Evolutionary conservation across 169 alveolate species (phyloP).

Genomic region (Sarcocystis neurona): DNA sequence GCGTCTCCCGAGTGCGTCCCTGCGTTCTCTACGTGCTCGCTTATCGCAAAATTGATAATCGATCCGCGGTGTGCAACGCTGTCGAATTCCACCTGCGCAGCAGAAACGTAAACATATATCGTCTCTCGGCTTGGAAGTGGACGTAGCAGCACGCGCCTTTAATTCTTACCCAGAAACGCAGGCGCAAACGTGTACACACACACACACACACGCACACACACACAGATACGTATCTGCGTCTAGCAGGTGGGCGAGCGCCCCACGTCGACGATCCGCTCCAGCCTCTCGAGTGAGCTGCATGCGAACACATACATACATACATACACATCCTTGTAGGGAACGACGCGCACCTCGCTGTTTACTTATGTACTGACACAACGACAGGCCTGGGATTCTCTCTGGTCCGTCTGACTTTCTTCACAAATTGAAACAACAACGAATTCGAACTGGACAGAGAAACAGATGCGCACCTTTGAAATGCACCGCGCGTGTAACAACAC

Average conservation of each 20-base stretch:
- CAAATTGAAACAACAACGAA: no score
- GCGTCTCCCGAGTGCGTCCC: conserved; percentile 90
- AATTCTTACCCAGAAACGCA: neutral
- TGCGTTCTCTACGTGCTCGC: conserved; percentile 90
- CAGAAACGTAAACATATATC: neutral
- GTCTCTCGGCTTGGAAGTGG: neutral
- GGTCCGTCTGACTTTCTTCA: no score
- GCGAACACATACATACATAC: neutral
- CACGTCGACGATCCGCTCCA: no score
- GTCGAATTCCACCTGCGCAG: conserved; percentile 86
- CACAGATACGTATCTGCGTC: neutral
- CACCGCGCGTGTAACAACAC: no score
- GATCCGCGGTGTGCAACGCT: conserved; percentile 81
- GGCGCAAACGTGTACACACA: neutral
- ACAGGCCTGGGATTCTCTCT: no score
- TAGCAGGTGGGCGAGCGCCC: no score
- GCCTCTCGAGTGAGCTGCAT: no score
- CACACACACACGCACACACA: neutral
- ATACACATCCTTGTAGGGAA: neutral
- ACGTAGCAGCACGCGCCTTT: neutral
- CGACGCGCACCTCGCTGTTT: neutral
- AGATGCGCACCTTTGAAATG: no score
- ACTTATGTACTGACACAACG: neutral
- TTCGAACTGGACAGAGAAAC: no score
- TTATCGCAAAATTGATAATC: conserved; percentile 85